A percentile compares a stretch with the other conserved stretches of the same genome.
Conservation (phyloP, 2,329 filamentous ascomycete species). For the Colletotrichum lini region DNA sequence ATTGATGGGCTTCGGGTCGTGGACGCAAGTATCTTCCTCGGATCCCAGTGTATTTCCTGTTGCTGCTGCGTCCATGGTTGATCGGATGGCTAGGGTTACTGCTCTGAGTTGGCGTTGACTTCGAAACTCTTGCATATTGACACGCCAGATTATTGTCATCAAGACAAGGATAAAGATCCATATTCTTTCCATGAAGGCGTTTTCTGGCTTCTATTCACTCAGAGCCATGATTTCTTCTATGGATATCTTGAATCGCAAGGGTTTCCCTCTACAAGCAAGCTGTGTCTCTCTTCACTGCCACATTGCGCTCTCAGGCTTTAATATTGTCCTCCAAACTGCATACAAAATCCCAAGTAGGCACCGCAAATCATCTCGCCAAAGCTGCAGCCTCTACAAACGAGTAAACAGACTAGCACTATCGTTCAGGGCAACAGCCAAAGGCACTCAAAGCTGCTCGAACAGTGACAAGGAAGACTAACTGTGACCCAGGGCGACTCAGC, state of each 20-base stretch:
- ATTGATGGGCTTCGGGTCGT: constrained; percentile 72
- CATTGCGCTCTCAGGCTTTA: too few species aligned
- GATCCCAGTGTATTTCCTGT: constrained; percentile 62
- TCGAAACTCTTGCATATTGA: not conserved
- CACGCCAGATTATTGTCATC: not conserved
- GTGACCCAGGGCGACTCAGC: not conserved
- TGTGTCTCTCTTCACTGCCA: too few species aligned
- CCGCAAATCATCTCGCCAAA: not conserved
- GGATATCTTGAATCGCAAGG: not conserved
- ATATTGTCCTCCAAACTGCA: too few species aligned
- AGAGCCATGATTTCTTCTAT: too few species aligned
- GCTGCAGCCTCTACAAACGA: not conserved
- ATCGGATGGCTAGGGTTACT: constrained; percentile 66
- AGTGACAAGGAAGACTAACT: too few species aligned
- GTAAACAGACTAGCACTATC: not conserved
- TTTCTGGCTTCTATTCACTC: not conserved
- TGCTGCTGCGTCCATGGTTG: constrained; percentile 69
- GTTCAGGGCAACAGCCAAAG: not conserved
- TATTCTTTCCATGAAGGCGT: not conserved
- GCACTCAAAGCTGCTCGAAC: rapidly evolving
- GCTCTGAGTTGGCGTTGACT: not conserved
- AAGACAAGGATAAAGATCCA: too few species aligned
- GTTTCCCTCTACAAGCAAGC: not conserved
- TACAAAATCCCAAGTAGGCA: not conserved
- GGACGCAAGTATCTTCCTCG: constrained; percentile 71